These are phyloP conservation scores for Termitomyces sp. DNA, from an alignment of 768 basidiomycete genomes.

Conservation along the genomic window DNA sequence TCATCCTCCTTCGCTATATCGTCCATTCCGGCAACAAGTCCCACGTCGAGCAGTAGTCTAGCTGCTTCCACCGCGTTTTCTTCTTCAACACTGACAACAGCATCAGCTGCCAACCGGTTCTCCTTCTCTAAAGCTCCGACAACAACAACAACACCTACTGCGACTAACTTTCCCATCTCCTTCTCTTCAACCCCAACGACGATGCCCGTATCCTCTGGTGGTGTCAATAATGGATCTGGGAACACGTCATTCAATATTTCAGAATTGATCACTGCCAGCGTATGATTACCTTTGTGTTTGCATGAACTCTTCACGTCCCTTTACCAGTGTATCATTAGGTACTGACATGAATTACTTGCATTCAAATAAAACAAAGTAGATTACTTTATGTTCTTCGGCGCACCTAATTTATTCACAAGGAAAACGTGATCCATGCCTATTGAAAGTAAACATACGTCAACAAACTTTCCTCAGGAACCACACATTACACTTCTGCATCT, in stretches of 20 bases:
- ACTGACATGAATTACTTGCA: neutral
- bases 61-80: slow-evolving; percentile 1
- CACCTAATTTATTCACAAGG: too few species aligned
- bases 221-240: slow-evolving; percentile 6
- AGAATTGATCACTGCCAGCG: slow-evolving; percentile 11
- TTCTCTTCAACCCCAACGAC: slow-evolving; percentile 3
- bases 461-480: neutral
- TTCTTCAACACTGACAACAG: neutral
- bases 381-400: neutral
- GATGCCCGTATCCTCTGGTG: slow-evolving; percentile 5
- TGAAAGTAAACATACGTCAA: slow-evolving; percentile 7
- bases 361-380: neutral
- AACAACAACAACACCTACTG: neutral
- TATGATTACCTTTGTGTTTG: neutral
- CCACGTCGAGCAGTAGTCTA: slow-evolving; percentile 3
- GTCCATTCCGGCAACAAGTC: neutral
- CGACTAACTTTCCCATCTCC: slow-evolving; percentile 6
- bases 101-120: neutral
- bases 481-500: neutral
- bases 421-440: neutral
- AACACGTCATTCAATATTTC: slow-evolving; percentile 11
- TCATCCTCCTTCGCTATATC: neutral
- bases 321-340: neutral
- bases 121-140: neutral
- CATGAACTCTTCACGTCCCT: neutral